Evolutionary conservation across 768 basidiomycete genomes (phyloP).

Genomic region (Daedaleopsis sinensis): DNA sequence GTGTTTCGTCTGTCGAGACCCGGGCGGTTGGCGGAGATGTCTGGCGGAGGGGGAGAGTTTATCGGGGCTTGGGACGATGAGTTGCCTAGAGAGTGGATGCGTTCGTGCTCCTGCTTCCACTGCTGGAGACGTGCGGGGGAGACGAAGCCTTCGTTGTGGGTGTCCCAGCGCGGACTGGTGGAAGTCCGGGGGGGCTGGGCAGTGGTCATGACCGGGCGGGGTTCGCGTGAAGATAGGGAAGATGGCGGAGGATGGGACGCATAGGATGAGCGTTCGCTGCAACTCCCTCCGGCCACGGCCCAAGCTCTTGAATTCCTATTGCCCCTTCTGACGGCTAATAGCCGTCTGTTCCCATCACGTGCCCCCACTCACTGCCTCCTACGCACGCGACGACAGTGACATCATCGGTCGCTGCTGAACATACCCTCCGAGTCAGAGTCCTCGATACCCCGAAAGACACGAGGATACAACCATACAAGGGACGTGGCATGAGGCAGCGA

Average conservation of each 20-base stretch:
- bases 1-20: conserved; percentile 3
- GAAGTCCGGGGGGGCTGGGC: conserved; percentile 20
- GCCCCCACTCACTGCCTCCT: neutral
- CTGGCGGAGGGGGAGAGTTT: conserved; percentile 2
- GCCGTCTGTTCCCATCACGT: neutral
- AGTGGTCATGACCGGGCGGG: conserved; percentile 12
- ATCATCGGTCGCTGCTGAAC: neutral
- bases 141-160: conserved; percentile 39
- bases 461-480: too few species aligned
- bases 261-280: conserved; percentile 14
- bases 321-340: neutral
- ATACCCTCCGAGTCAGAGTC: too few species aligned
- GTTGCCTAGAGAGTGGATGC: conserved; percentile 24
- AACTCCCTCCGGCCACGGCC: conserved; percentile 4
- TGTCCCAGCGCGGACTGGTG: conserved; percentile 40
- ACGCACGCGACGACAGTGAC: neutral
- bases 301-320: neutral
- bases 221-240: neutral
- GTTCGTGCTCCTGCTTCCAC: conserved; percentile 33
- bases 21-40: conserved; percentile 4
- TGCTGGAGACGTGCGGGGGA: conserved; percentile 39
- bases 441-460: too few species aligned
- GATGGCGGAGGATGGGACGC: conserved; percentile 10
- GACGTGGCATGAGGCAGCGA: too few species aligned
- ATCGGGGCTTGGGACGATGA: conserved; percentile 21